phyloP scores from a whole-genome alignment of 2,329 filamentous ascomycete species.

The Cercospora sp. region DNA sequence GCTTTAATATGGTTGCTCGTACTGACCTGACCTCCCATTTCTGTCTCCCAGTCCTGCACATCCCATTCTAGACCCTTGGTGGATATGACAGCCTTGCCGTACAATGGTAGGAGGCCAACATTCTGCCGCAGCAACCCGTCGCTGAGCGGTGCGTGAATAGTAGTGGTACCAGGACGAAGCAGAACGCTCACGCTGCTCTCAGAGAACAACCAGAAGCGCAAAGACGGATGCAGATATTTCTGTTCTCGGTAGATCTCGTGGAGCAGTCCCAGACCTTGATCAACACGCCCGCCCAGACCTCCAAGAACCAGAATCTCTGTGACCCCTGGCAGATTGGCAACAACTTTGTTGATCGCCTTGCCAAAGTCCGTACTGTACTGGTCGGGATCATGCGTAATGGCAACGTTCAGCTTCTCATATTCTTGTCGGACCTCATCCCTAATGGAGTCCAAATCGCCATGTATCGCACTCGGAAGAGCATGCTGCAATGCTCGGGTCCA shows the following conservation, averaged over 20 bases:
- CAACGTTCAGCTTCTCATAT: slow-evolving; percentile 62
- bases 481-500: slow-evolving; percentile 30
- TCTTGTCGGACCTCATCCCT: slow-evolving; percentile 61
- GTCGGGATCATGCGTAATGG: slow-evolving; percentile 70
- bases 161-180: slow-evolving; percentile 67
- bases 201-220: slow-evolving; percentile 72
- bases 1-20: slow-evolving; percentile 52
- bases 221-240: slow-evolving; percentile 42
- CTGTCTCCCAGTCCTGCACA: slow-evolving; percentile 73
- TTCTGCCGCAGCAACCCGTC: slow-evolving; percentile 67
- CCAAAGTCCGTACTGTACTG: slow-evolving; percentile 90
- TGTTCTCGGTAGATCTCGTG: slow-evolving; percentile 72
- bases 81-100: slow-evolving; percentile 74
- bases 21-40: slow-evolving; percentile 52
- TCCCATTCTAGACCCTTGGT: slow-evolving; percentile 89
- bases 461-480: slow-evolving; percentile 60
- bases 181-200: slow-evolving; percentile 80
- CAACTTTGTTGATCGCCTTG: slow-evolving; percentile 69
- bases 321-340: slow-evolving; percentile 40
- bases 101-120: slow-evolving; percentile 82
- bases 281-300: slow-evolving; percentile 83
- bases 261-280: slow-evolving; percentile 86
- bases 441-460: slow-evolving; percentile 91
- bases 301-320: slow-evolving; percentile 71
- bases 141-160: slow-evolving; percentile 62